A percentile compares a stretch with the other conserved stretches of the same genome.
Evolutionary conservation across 495 filamentous ascomycete species (phyloP).

Genomic region (Penicillium daleae): DNA sequence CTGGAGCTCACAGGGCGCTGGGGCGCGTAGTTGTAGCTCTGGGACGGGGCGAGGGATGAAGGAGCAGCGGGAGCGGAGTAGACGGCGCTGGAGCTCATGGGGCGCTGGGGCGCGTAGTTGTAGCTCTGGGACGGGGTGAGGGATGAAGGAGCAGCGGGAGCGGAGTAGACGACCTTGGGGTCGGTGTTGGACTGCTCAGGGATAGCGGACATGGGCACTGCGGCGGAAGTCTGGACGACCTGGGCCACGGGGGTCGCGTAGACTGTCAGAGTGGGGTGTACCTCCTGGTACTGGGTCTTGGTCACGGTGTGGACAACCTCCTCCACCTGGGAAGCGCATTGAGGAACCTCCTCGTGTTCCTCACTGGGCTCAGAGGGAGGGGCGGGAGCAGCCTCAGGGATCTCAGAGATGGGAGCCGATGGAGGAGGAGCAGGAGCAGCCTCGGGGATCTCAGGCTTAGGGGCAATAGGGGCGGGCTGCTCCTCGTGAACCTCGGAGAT

Average conservation of each 20-base stretch:
- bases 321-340: conserved; percentile 24
- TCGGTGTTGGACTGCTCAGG: neutral
- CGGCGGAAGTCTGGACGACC: neutral
- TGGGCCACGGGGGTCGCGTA: conserved; percentile 8
- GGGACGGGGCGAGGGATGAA: no score
- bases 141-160: conserved; percentile 13
- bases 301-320: conserved; percentile 39
- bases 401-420: neutral
- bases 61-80: no score
- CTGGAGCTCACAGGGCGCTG: no score
- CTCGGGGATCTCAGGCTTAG: neutral
- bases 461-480: conserved; percentile 1
- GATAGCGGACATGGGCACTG: conserved; percentile 19
- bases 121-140: conserved; percentile 9
- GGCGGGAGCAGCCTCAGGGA: neutral
- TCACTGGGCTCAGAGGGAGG: conserved; percentile 5
- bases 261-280: conserved; percentile 14
- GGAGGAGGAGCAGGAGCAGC: conserved; percentile 6
- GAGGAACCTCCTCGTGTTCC: conserved; percentile 7
- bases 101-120: conserved; percentile 17
- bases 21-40: no score
- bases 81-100: no score
- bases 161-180: conserved; percentile 16
- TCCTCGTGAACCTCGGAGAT: no score
- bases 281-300: conserved; percentile 32